These are phyloP conservation scores for Seiridium unicorne DNA, from an alignment of 2,329 filamentous ascomycete species.

Conservation along the genomic window DNA sequence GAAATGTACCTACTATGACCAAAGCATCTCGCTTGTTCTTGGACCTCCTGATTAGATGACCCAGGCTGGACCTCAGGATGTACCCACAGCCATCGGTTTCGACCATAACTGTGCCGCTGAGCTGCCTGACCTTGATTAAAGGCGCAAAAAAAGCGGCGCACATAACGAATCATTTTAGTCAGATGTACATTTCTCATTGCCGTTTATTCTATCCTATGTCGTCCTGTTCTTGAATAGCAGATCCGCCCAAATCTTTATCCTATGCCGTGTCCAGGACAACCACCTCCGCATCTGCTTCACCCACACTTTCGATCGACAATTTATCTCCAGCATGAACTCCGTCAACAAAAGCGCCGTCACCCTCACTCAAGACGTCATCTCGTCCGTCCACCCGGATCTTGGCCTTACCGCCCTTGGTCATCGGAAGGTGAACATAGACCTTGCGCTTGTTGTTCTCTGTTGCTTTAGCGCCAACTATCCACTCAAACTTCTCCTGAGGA, in stretches of 20 bases:
- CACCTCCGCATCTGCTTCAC: constrained; percentile 68
- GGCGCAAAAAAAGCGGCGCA: too few relatives aligned
- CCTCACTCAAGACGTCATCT: constrained; percentile 69
- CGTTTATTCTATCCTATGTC: too few relatives aligned
- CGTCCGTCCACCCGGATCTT: constrained; percentile 67
- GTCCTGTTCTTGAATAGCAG: too few relatives aligned
- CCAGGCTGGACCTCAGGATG: too few relatives aligned
- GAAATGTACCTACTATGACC: too few relatives aligned
- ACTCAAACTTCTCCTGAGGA: constrained; percentile 64
- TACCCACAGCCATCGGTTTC: too few relatives aligned
- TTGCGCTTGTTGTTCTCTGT: constrained; percentile 59
- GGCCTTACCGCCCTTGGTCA: constrained; percentile 73
- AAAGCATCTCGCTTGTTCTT: too few relatives aligned
- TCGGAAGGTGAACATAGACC: constrained; percentile 77
- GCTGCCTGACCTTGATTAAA: too few relatives aligned
- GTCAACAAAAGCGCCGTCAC: constrained; percentile 78
- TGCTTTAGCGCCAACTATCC: constrained; percentile 64
- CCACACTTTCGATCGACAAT: constrained; percentile 64
- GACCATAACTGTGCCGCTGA: too few relatives aligned
- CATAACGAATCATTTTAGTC: too few relatives aligned
- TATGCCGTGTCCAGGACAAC: constrained; percentile 64
- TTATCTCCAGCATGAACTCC: constrained; percentile 62
- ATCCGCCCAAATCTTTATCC: neutral
- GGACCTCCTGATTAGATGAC: too few relatives aligned
- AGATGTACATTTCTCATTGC: too few relatives aligned